These are phyloP conservation scores for Haplographium delicatum DNA, from an alignment of 495 filamentous ascomycete species.

Conservation along the genomic window DNA sequence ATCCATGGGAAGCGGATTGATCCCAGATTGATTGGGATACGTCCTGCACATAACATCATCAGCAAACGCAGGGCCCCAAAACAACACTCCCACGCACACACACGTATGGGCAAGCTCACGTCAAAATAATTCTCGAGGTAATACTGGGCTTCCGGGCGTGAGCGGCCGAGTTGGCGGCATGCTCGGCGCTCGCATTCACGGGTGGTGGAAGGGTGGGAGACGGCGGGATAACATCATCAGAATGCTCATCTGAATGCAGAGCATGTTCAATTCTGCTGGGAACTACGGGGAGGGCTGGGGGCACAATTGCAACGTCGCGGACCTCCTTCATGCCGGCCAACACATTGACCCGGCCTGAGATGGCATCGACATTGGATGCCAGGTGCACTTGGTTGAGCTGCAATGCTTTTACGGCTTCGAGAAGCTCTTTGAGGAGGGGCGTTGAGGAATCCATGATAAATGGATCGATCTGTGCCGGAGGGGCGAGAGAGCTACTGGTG, in stretches of 20 bases:
- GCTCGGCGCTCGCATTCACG: conserved; percentile 18
- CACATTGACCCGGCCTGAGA: conserved; percentile 60
- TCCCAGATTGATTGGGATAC: conserved; percentile 89
- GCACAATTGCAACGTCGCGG: conserved; percentile 35
- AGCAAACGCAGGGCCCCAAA: conserved; percentile 1
- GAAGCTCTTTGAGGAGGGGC: conserved; percentile 29
- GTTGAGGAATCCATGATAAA: conserved; percentile 19
- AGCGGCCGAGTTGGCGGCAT: conserved; percentile 11
- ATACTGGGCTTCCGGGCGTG: conserved; percentile 20
- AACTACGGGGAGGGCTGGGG: background rate
- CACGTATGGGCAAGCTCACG: conserved; percentile 34
- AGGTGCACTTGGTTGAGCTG: conserved; percentile 46
- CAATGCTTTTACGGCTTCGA: conserved; percentile 25
- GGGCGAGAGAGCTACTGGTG: background rate
- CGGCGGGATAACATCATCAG: conserved; percentile 13
- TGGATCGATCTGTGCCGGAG: background rate
- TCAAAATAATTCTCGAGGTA: conserved; percentile 60
- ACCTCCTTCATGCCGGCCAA: conserved; percentile 52
- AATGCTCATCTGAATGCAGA: conserved; percentile 13
- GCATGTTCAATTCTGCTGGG: conserved; percentile 1
- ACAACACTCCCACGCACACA: too few relatives aligned
- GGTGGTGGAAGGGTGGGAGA: conserved; percentile 24
- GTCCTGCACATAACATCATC: conserved; percentile 60
- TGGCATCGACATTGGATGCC: conserved; percentile 55
- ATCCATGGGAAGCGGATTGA: conserved; percentile 80